Conservation (phyloP, 768 basidiomycete genomes). For the Asterophora lycoperdoides region DNA sequence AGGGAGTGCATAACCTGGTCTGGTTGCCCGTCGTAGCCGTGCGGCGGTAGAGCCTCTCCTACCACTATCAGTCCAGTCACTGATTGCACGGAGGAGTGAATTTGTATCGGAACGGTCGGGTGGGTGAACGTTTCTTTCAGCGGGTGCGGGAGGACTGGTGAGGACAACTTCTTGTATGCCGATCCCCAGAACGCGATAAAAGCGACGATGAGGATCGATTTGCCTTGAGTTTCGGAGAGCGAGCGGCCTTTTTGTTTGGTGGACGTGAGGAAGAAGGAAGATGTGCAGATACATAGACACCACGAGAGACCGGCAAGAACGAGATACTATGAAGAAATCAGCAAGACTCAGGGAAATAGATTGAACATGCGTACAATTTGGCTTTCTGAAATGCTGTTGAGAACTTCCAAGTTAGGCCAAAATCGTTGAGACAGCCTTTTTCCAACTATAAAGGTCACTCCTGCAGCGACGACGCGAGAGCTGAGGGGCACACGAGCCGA, state of each 20-base stretch:
- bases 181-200: conserved; percentile 35
- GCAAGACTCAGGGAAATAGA: not conserved
- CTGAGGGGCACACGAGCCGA: conserved; percentile 11
- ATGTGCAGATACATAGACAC: conserved; percentile 25
- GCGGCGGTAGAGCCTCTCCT: conserved; percentile 57
- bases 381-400: conserved; percentile 33
- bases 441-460: conserved; percentile 23
- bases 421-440: conserved; percentile 24
- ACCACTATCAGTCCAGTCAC: conserved; percentile 83
- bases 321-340: conserved; percentile 23
- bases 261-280: conserved; percentile 9
- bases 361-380: conserved; percentile 32
- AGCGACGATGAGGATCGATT: conserved; percentile 23
- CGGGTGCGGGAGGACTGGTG: conserved; percentile 58
- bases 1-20: conserved; percentile 43
- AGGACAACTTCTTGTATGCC: conserved; percentile 34
- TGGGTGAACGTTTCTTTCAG: conserved; percentile 46
- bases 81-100: conserved; percentile 64
- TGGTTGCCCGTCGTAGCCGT: conserved; percentile 23
- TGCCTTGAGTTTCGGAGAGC: conserved; percentile 20
- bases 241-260: conserved; percentile 16
- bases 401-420: conserved; percentile 24
- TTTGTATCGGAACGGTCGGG: conserved; percentile 51
- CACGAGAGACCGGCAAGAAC: conserved; percentile 28
- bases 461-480: conserved; percentile 22